Base-by-base conservation (phyloP, 2,329 filamentous ascomycete species). In the Gremmenia infestans region DNA sequence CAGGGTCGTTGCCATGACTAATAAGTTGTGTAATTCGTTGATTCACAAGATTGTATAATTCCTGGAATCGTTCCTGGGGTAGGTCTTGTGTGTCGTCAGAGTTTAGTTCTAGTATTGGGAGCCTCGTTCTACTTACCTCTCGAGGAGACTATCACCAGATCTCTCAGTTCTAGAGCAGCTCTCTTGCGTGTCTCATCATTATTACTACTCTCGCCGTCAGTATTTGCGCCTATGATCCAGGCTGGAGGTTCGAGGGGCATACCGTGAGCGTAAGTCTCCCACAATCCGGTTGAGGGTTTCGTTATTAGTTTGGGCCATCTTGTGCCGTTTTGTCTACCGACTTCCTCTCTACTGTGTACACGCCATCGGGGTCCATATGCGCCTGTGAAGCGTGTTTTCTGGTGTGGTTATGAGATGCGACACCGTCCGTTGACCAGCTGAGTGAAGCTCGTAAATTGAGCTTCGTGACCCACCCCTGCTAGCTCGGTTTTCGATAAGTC, bases 1-100 rank as follows among this genome's bases (percentile, higher is more conserved):
- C 85, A 5, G 90, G 87, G 71, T 96, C 92, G 74, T 83, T 87
- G 61, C 91, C 89, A 71, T 93, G 90, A 48, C 91, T 85, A 59
- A 96, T 91, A 62, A 97, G 80, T 62, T 81, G 77, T 54, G 83
- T 83, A 65, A 90, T 86, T 56, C 82, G 81, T 63, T 78, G 75
- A 68, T 83, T 87, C 60, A 89, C 80, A 55, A 82, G 77, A 67
- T 81, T 83, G 70, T 88, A 88, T 71, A 85, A 87, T 63, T 81
- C 79, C 56, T 79, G 74, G 73, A 97, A 97, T 61, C 87, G 85
- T 68, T 94, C 91, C 52, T 88, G 81, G 23, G 83, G 82, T 69
- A 94, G 82, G 73, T 97, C 94, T 87, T 42, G 28, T 47, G 37
- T 25, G 11, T 15, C n/a, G 51, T 52, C 9, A 54, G 53, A 17